Evolutionary conservation across 352 stramenopile genomes (phyloP), one percentile per base, ranked within the genome.

Genomic region (Pythium pyrilobum): DNA sequence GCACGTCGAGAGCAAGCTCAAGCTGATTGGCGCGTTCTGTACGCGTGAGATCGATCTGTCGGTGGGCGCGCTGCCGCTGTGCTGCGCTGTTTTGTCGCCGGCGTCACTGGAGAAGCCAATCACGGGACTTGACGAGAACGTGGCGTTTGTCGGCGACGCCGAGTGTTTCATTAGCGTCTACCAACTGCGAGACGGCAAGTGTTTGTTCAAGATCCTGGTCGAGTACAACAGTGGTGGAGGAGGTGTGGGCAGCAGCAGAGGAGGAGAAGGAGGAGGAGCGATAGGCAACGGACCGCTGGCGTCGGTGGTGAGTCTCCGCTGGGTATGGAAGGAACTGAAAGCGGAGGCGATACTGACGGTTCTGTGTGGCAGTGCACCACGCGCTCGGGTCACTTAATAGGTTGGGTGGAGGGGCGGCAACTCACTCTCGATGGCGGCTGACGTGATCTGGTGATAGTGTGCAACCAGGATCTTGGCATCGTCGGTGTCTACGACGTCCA

Each of bases 11-110:
- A 59, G 67, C 45, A 65, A 71, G 32, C 39, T 88, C 16, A 56
- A 56, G 24, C 71, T 77, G 0, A 56, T 87, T 1, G 77, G 74
- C 0, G 67, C 80, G 0, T 82, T 83, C 36, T 87, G 69, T 34
- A 70, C 56, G 0, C 62, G 54, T 1, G 74, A 81, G 11, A 55
- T 86, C 12, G 15, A 32, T 12, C 18, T 81, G 2, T 32, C 49
- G 21, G 18, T 34, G 32, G 7, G 8, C 25, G 36, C 70, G 23
- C 40, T 43, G 12, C 58, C 69, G 13, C 46, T 44, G 6, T 66
- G 59, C 6, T 61, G 53, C 34, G 39, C 40, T n/a, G 38, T 67
- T n/a, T 38, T 66, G 2, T 60, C 64, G 9, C 28, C 49, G 7
- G 38, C 33, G 39, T 51, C 39, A 20, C 44, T 49, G 29, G 54